Conservation (phyloP, 2,329 filamentous ascomycete species). For the Paradendryphiella salina region DNA sequence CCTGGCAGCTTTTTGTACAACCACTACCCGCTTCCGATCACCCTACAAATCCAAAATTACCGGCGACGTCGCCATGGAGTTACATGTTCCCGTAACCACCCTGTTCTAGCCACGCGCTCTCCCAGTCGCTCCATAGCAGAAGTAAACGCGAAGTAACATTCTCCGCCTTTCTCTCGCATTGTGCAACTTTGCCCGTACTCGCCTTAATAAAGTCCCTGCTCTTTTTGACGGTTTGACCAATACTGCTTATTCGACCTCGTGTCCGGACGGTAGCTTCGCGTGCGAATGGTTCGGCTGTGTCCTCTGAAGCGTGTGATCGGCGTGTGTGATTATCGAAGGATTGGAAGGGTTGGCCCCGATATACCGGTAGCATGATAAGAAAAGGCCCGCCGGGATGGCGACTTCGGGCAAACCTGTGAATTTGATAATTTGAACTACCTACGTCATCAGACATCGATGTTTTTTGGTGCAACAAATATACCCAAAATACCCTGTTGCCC, state of each 20-base stretch:
- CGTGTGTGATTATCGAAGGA: constrained; percentile 3
- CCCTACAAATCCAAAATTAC: constrained; percentile 1
- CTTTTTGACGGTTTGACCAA: constrained; percentile 6
- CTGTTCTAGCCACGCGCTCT: neutral
- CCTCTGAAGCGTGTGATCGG: constrained; percentile 15
- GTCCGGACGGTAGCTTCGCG: neutral
- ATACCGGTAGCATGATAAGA: constrained; percentile 22
- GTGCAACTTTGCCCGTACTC: neutral
- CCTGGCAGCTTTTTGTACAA: constrained; percentile 14
- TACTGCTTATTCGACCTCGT: constrained; percentile 5
- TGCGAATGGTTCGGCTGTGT: constrained; percentile 15
- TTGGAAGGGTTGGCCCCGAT: constrained; percentile 9
- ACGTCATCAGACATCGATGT: too few species aligned
- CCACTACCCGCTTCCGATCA: neutral
- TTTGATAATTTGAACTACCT: too few species aligned
- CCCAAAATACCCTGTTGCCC: too few species aligned
- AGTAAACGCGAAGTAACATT: constrained; percentile 20
- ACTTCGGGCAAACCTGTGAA: too few species aligned
- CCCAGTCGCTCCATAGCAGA: constrained; percentile 5
- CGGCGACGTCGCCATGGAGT: constrained; percentile 20
- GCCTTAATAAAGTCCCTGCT: constrained; percentile 8
- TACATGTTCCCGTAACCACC: constrained; percentile 15
- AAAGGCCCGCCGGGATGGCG: constrained; percentile 3
- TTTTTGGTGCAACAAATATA: too few species aligned
- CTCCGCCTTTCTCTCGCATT: constrained; percentile 11